phyloP scores from a whole-genome alignment of 2,329 filamentous ascomycete species.

The Cadophora luteo-olivacea region DNA sequence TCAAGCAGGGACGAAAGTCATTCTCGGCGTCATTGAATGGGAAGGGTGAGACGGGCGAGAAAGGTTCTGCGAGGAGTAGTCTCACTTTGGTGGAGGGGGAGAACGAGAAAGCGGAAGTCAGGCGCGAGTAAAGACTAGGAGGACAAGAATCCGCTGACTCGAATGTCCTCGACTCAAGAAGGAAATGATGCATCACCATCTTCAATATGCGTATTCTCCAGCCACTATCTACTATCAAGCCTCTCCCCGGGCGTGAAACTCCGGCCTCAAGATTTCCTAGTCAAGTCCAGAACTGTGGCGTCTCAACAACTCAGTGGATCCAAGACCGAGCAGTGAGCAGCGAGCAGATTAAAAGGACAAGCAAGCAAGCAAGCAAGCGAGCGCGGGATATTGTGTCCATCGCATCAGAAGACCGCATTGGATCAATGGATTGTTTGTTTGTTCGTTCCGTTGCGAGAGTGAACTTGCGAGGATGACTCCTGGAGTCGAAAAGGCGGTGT shows the following conservation, averaged over 20 bases:
- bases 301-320: not conserved
- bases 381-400: not conserved
- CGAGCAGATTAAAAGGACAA: not conserved
- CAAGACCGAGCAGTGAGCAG: not conserved
- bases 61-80: not conserved
- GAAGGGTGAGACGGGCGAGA: not conserved
- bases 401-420: not conserved
- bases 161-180: not conserved
- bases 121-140: not conserved
- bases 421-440: conserved; percentile 13
- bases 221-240: not conserved
- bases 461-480: conserved; percentile 25
- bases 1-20: not conserved
- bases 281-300: not conserved
- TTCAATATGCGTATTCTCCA: not conserved
- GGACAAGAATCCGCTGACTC: not conserved
- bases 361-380: not conserved
- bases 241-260: not conserved
- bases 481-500: conserved; percentile 37
- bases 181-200: not conserved
- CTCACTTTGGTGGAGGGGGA: not conserved
- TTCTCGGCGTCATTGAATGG: not conserved
- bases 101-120: not conserved
- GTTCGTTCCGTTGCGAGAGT: not conserved
- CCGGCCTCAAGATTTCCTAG: conserved; percentile 9